A percentile compares a stretch with the other conserved stretches of the same genome.
Evolutionary conservation across 176 grass and related monocot genomes (phyloP).

Genomic region (Oryza meyeriana): DNA sequence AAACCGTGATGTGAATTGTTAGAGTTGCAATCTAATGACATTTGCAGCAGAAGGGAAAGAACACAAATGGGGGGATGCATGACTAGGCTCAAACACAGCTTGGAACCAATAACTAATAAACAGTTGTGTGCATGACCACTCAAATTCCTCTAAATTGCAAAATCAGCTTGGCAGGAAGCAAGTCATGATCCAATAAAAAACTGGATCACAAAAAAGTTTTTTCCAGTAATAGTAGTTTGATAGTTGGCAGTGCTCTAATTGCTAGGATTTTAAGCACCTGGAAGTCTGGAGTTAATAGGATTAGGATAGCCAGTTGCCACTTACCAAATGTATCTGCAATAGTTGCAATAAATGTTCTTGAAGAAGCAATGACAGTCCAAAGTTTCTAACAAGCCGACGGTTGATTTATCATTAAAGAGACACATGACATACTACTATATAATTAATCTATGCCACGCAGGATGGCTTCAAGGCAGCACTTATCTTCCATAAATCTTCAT

Average conservation of each 20-base stretch:
- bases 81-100: neutral
- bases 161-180: neutral
- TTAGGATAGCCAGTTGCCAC: neutral
- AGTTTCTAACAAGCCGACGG: neutral
- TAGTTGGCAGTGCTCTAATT: neutral
- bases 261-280: neutral
- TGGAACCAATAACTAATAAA: neutral
- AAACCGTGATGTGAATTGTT: constrained; percentile 6
- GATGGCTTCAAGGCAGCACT: neutral
- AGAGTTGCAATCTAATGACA: neutral
- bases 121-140: neutral
- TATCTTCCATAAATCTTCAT: neutral
- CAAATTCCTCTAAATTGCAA: neutral
- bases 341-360: no score
- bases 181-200: neutral
- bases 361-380: constrained; percentile 15
- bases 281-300: neutral
- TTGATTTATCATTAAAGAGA: constrained; percentile 29
- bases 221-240: neutral
- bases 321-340: neutral
- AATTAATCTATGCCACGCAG: neutral
- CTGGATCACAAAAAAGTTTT: neutral
- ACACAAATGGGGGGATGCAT: neutral
- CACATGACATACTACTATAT: neutral
- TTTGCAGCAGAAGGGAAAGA: neutral